phyloP scores from a whole-genome alignment of 1,139 yeast species.

The Magnusiomyces suaveolens region DNA sequence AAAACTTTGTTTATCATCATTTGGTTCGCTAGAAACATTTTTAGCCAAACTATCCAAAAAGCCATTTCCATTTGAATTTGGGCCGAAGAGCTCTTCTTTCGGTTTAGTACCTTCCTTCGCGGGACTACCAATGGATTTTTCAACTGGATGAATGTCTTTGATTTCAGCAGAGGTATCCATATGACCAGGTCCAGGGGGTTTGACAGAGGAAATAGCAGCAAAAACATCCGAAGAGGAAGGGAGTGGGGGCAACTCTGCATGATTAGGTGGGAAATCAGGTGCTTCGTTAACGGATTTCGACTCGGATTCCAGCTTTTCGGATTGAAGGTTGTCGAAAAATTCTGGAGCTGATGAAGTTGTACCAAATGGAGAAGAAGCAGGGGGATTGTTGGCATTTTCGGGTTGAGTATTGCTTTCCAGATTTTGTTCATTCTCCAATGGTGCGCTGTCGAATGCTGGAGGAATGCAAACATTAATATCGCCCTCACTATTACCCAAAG shows the following conservation, averaged over 20 bases:
- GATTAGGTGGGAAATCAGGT: background rate
- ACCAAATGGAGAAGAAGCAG: background rate
- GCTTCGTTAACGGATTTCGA: background rate
- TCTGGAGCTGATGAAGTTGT: background rate
- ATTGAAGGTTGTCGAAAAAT: background rate
- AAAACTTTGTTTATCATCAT: background rate
- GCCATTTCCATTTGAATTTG: background rate
- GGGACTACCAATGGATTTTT: background rate
- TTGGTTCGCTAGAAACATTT: background rate
- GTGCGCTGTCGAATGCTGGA: background rate
- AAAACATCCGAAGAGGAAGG: background rate
- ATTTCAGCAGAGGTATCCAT: background rate
- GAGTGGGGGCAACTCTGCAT: background rate
- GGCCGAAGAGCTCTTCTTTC: background rate
- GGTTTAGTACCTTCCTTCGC: background rate
- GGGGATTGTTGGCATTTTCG: background rate
- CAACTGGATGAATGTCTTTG: background rate
- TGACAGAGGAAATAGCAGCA: background rate
- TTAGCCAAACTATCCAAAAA: background rate
- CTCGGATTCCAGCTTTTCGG: background rate
- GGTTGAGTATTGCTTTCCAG: background rate
- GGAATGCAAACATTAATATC: background rate
- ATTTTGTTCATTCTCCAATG: background rate
- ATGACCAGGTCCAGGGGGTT: background rate
- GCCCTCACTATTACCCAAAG: background rate